Conservation (phyloP, 2,329 filamentous ascomycete genomes). For the Myriosclerotinia scirpicola region DNA sequence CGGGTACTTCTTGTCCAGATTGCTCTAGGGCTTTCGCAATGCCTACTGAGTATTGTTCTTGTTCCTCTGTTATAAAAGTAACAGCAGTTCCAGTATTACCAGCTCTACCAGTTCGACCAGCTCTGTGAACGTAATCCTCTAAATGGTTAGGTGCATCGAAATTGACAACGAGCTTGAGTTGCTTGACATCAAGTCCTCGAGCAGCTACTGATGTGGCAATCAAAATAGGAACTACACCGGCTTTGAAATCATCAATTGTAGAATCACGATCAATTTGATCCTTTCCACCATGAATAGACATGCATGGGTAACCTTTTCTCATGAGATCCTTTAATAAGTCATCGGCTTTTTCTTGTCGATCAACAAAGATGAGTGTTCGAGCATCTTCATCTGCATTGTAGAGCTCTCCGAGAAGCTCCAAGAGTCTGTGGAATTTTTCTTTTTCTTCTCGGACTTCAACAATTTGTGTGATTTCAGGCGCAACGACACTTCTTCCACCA, state of each 20-base stretch:
- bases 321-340: conserved; percentile 74
- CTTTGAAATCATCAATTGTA: conserved; percentile 91
- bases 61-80: conserved; percentile 87
- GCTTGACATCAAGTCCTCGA: conserved; percentile 92
- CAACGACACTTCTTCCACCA: conserved; percentile 83
- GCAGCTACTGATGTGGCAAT: conserved; percentile 95
- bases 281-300: conserved; percentile 92
- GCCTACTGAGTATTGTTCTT: conserved; percentile 89
- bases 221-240: conserved; percentile 82
- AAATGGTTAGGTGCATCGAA: conserved; percentile 92
- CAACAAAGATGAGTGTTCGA: conserved; percentile 86
- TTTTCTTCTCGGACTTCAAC: conserved; percentile 84
- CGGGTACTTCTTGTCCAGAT: conserved; percentile 80
- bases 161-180: conserved; percentile 93
- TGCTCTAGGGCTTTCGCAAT: conserved; percentile 81
- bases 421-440: conserved; percentile 77
- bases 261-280: conserved; percentile 92
- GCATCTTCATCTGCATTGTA: conserved; percentile 88
- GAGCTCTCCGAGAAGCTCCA: conserved; percentile 83
- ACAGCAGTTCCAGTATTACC: conserved; percentile 94
- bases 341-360: conserved; percentile 87
- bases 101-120: conserved; percentile 88
- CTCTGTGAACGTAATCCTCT: conserved; percentile 95
- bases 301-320: conserved; percentile 83
- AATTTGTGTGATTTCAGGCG: conserved; percentile 88